These are phyloP conservation scores for Plasmodium chabaudi DNA, from an alignment of 169 alveolate genomes.

Conservation along the genomic window DNA sequence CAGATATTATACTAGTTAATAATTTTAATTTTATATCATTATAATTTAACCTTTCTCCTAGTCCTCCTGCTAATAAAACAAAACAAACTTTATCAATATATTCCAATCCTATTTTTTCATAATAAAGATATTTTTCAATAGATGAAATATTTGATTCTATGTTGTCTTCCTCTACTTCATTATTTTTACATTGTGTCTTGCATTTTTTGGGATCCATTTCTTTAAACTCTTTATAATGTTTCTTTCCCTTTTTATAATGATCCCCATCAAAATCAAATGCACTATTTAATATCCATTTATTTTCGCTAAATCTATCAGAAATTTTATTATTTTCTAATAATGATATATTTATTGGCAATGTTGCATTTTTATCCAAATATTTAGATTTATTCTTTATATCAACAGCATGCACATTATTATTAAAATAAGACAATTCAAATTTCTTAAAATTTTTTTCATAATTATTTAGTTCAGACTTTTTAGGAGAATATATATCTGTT, in stretches of 20 bases:
- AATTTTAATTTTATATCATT: slow-evolving; percentile 92
- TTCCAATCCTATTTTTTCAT: slow-evolving; percentile 88
- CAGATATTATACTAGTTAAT: slow-evolving; percentile 86
- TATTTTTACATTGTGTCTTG: neutral
- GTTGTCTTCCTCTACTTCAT: neutral
- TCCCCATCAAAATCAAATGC: neutral
- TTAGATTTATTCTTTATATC: neutral
- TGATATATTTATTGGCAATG: neutral
- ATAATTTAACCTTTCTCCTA: slow-evolving; percentile 94
- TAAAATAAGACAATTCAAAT: neutral
- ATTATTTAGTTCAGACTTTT: neutral
- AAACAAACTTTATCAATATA: slow-evolving; percentile 87
- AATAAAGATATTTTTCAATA: slow-evolving; percentile 80
- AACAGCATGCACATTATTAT: neutral
- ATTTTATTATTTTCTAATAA: neutral
- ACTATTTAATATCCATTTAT: neutral
- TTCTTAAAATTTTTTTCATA: neutral
- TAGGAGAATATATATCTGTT: slow-evolving; percentile 84
- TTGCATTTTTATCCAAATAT: neutral
- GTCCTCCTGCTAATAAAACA: slow-evolving; percentile 95
- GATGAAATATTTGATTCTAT: slow-evolving; percentile 38
- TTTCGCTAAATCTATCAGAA: neutral
- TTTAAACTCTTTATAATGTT: neutral
- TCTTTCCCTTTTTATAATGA: neutral
- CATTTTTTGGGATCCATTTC: neutral